Evolutionary conservation across 116 monocot genomes (phyloP).

Genomic region (Thalassia testudinum): DNA sequence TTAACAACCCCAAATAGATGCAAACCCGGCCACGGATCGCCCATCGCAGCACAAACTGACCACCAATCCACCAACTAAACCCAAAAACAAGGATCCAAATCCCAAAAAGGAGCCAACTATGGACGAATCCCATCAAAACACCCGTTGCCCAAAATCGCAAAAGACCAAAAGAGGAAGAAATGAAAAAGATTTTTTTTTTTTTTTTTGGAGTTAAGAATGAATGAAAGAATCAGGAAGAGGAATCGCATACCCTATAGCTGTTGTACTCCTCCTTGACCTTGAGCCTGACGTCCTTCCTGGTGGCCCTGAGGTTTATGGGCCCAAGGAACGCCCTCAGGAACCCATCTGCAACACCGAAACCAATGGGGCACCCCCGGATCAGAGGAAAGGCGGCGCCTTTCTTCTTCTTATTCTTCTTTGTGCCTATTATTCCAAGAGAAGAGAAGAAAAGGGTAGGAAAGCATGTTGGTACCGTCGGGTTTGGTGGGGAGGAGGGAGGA

Average conservation of each 20-base stretch:
- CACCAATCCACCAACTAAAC: too few relatives aligned
- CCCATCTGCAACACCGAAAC: constrained; percentile 22
- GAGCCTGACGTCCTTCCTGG: constrained; percentile 74
- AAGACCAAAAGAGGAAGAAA: neutral
- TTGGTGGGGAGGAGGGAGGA: constrained; percentile 73
- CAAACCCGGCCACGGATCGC: too few relatives aligned
- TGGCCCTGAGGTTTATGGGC: constrained; percentile 65
- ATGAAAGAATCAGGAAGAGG: too few relatives aligned
- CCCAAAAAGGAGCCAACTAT: too few relatives aligned
- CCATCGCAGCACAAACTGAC: too few relatives aligned
- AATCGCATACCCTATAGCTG: constrained; percentile 82
- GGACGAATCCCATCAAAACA: too few relatives aligned
- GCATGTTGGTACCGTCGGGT: constrained; percentile 40
- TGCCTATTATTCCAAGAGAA: neutral
- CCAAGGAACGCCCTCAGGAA: constrained; percentile 93
- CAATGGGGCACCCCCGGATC: constrained; percentile 41
- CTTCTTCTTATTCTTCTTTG: too few relatives aligned
- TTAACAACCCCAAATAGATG: too few relatives aligned
- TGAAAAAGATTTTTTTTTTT: too few relatives aligned
- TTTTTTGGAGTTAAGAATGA: too few relatives aligned
- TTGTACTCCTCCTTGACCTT: constrained; percentile 99
- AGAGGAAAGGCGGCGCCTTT: constrained; percentile 52
- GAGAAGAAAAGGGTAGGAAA: neutral
- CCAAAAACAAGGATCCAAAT: too few relatives aligned
- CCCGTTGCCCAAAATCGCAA: neutral